Evolutionary conservation across 164 flowering plant genomes (phyloP).

Genomic region (Buxus sempervirens): DNA sequence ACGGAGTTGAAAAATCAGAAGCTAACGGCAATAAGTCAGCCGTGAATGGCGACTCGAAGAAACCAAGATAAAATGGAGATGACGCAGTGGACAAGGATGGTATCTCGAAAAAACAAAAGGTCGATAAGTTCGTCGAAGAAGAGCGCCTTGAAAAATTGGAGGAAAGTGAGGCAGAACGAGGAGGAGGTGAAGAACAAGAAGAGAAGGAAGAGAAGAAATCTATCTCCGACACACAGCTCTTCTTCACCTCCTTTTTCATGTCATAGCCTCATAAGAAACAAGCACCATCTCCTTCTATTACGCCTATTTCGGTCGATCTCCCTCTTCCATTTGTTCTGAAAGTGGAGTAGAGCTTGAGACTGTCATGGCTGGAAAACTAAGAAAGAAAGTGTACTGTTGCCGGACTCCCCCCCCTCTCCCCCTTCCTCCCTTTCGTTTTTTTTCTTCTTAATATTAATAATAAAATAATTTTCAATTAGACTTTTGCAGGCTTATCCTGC

Average conservation of each 20-base stretch:
- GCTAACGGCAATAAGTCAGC: neutral
- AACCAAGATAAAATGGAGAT: conserved; percentile 8
- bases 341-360: neutral
- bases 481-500: too few species aligned
- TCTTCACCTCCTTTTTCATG: too few species aligned
- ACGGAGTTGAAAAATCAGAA: neutral
- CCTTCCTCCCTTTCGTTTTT: too few species aligned
- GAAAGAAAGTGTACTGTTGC: conserved; percentile 37
- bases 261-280: too few species aligned
- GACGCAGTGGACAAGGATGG: neutral
- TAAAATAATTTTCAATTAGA: too few species aligned
- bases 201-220: too few species aligned
- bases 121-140: conserved; percentile 12
- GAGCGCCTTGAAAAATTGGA: conserved; percentile 7
- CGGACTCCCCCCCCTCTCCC: too few species aligned
- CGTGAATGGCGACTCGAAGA: conserved; percentile 13
- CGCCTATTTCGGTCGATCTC: too few species aligned
- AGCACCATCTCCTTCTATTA: too few species aligned
- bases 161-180: conserved; percentile 1
- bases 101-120: conserved; percentile 11
- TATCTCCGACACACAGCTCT: too few species aligned
- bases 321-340: too few species aligned
- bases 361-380: conserved; percentile 37
- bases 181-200: neutral
- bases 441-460: too few species aligned